Evolutionary conservation across 2,329 filamentous ascomycete genomes (phyloP), one percentile per base, ranked within the genome.

Genomic region (Aspergillus sp.): DNA sequence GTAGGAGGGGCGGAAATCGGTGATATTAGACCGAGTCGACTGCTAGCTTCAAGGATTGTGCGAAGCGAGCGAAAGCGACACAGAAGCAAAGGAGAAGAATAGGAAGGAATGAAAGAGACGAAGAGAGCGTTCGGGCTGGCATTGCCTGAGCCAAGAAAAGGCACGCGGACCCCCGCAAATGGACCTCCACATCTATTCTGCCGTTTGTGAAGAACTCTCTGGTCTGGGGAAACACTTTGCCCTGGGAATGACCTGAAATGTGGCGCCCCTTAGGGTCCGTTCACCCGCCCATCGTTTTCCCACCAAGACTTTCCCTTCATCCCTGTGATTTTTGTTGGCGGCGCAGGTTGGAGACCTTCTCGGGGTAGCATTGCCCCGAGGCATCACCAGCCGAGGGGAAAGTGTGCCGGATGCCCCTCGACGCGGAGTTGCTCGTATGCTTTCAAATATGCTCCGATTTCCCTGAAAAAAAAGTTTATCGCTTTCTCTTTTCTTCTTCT

Each of bases 351-450:
- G n/a, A 23, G 50, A 52, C n/a, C 36, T 3, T n/a, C 64, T 74
- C 70, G 71, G 72, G 67, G 38, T 51, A 73, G 64, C 60, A 68
- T 70, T 73, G 60, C 63, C 64, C 72, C 72, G 71, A 74, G 67
- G 42, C 36, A 48, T 52, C 32, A 30, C 58, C 42, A 57, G 36
- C 57, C 60, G 57, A 57, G 59, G 61, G 52, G 25, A n/a, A 36
- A 30, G 57, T 27, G 53, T 21, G 48, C 51, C 21, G 25, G 41
- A 25, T 49, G n/a, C 59, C 53, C 58, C 58, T 60, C 62, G 50
- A 52, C 25, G 10, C 44, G 11, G 13, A 11, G 8, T 49, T 38
- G 49, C 30, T 38, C 49, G 44, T n/a, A n/a, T 23, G 59, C 54
- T 42, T 55, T 67, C 64, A 67, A 65, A 67, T 67, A 67, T 60